A percentile compares a stretch with the other conserved stretches of the same genome.
phyloP scores from a whole-genome alignment of 1,284 basidiomycete genomes.

The Ganoderma leucocontextum region DNA sequence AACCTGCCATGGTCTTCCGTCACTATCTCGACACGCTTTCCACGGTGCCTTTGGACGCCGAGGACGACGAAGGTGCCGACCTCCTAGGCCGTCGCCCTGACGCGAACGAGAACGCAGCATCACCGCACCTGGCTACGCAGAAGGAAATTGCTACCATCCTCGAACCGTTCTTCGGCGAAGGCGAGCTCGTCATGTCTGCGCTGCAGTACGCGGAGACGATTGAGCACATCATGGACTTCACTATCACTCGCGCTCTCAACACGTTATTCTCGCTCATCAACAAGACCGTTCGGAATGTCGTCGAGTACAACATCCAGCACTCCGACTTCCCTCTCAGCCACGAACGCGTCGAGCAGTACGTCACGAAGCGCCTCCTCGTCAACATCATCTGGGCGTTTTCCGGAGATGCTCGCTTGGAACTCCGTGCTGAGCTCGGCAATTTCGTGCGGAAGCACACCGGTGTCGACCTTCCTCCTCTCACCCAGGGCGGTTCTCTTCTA shows the following conservation, averaged over 20 bases:
- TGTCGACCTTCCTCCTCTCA: slow-evolving; percentile 86
- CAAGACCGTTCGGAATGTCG: slow-evolving; percentile 92
- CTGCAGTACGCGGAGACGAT: slow-evolving; percentile 83
- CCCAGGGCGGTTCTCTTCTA: slow-evolving; percentile 85
- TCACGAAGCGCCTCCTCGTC: slow-evolving; percentile 90
- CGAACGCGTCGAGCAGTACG: slow-evolving; percentile 91
- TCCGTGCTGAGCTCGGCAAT: slow-evolving; percentile 91
- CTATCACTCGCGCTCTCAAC: slow-evolving; percentile 88
- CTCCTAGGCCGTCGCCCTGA: slow-evolving; percentile 67
- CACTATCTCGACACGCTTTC: slow-evolving; percentile 88
- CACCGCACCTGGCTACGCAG: slow-evolving; percentile 81
- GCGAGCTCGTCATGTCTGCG: slow-evolving; percentile 84
- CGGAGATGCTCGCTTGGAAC: slow-evolving; percentile 92
- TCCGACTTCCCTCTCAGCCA: slow-evolving; percentile 90
- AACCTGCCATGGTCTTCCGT: slow-evolving; percentile 90
- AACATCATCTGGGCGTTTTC: slow-evolving; percentile 98
- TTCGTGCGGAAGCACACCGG: slow-evolving; percentile 88
- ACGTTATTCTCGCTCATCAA: slow-evolving; percentile 98
- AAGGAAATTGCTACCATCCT: slow-evolving; percentile 81
- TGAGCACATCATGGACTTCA: slow-evolving; percentile 99
- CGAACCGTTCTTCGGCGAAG: slow-evolving; percentile 84
- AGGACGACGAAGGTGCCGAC: slow-evolving; percentile 86
- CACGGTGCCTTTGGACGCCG: slow-evolving; percentile 84
- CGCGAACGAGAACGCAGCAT: slow-evolving; percentile 57
- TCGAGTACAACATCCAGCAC: slow-evolving; percentile 96